Evolutionary conservation across 2,329 filamentous ascomycete species (phyloP).

Genomic region (Calonectria henricotiae): DNA sequence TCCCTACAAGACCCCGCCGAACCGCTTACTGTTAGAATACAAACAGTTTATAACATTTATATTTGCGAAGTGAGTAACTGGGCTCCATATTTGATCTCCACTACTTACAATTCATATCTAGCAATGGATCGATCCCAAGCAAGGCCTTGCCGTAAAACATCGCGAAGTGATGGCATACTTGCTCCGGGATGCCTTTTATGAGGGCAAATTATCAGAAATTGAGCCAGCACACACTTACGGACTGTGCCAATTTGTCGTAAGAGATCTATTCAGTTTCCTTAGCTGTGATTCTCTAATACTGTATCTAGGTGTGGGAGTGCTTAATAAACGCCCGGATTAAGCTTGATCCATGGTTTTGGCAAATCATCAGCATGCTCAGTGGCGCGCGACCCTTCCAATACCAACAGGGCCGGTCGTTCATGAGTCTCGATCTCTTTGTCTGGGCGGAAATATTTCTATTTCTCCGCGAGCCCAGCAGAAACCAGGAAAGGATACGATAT

Average conservation of each 20-base stretch:
- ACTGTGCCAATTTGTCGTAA: conserved; percentile 5
- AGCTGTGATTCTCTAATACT: neutral
- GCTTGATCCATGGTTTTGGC: conserved; percentile 41
- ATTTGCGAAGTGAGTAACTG: neutral
- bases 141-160: conserved; percentile 1
- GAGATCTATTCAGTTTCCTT: fast-evolving
- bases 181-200: conserved; percentile 9
- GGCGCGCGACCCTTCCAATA: conserved; percentile 35
- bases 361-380: conserved; percentile 22
- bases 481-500: conserved; percentile 38
- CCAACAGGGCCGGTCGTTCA: conserved; percentile 13
- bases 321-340: conserved; percentile 29
- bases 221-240: neutral
- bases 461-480: conserved; percentile 34
- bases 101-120: neutral
- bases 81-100: fast-evolving
- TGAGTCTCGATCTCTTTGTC: conserved; percentile 33
- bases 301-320: conserved; percentile 34
- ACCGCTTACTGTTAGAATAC: neutral
- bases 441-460: conserved; percentile 36
- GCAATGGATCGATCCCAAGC: conserved; percentile 14
- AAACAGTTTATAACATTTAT: conserved; percentile 12
- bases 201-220: conserved; percentile 9
- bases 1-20: neutral
- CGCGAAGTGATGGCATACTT: neutral